phyloP scores from a whole-genome alignment of 345 rosid species.

The Euclidium syriacum region DNA sequence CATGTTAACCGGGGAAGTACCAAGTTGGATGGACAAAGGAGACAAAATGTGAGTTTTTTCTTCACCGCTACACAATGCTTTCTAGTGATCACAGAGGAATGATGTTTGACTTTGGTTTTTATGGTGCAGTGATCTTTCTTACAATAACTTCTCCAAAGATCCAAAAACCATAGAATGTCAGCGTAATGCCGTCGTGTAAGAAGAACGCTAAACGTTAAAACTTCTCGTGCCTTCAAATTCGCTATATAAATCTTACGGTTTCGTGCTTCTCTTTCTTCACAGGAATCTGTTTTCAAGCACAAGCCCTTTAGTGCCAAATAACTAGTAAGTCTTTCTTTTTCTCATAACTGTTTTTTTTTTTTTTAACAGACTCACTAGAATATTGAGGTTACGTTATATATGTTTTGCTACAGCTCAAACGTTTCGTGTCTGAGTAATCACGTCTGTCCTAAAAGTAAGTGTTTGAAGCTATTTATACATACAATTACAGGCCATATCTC shows the following conservation, averaged over 20 bases:
- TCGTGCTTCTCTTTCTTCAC: constrained; percentile 1
- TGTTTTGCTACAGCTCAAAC: constrained; percentile 12
- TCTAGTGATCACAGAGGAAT: neutral
- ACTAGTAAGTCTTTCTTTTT: constrained; percentile 32
- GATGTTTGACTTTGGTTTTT: neutral
- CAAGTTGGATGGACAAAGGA: constrained; percentile 41
- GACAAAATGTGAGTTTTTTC: constrained; percentile 38
- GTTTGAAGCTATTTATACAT: neutral
- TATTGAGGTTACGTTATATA: neutral
- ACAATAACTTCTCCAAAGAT: constrained; percentile 47
- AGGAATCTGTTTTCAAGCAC: constrained; percentile 55
- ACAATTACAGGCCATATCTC: neutral
- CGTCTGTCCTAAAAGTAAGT: constrained; percentile 24
- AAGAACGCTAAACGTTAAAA: neutral
- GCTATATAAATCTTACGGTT: neutral
- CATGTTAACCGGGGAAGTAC: constrained; percentile 45
- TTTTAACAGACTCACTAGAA: neutral
- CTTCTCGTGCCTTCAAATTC: constrained; percentile 4
- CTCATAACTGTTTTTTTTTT: neutral
- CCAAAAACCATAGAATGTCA: constrained; percentile 32
- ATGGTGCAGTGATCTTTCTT: constrained; percentile 59
- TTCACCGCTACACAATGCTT: neutral
- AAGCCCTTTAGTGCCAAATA: constrained; percentile 37
- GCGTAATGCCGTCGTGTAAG: constrained; percentile 34
- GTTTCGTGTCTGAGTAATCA: constrained; percentile 7